A percentile compares a stretch with the other conserved stretches of the same genome.
phyloP scores from a whole-genome alignment of 2,329 filamentous ascomycete genomes.

The Pyrenophora tritici-repentis region DNA sequence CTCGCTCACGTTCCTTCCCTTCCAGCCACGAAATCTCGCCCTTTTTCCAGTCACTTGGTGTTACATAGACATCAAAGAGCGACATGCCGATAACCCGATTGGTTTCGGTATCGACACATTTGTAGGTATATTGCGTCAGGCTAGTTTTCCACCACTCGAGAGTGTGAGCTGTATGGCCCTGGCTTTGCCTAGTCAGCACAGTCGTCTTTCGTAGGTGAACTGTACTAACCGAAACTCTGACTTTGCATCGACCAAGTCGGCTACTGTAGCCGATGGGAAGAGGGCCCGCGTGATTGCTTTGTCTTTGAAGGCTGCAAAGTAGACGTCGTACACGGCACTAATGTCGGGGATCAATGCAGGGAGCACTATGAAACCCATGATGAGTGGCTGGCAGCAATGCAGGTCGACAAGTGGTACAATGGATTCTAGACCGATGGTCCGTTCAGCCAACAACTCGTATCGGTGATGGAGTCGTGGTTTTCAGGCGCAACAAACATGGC shows the following conservation, averaged over 20 bases:
- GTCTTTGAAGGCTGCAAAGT: constrained; percentile 55
- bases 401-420: background rate
- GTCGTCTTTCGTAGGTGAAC: background rate
- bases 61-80: constrained; percentile 53
- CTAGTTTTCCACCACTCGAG: constrained; percentile 48
- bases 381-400: background rate
- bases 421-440: background rate
- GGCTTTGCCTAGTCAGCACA: constrained; percentile 31
- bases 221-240: constrained; percentile 31
- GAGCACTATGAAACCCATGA: constrained; percentile 48
- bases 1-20: constrained; percentile 51
- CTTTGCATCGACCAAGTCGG: constrained; percentile 24
- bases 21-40: constrained; percentile 55
- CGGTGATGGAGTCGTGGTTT: background rate
- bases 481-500: background rate
- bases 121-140: constrained; percentile 54
- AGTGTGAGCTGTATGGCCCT: constrained; percentile 51
- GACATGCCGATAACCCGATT: constrained; percentile 56
- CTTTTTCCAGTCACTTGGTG: constrained; percentile 52
- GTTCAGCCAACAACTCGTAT: too few species aligned
- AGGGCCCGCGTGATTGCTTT: constrained; percentile 51
- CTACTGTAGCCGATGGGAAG: constrained; percentile 43
- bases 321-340: constrained; percentile 53
- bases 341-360: constrained; percentile 56
- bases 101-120: constrained; percentile 53